A percentile compares a stretch with the other conserved stretches of the same genome.
phyloP scores from a whole-genome alignment of 495 filamentous ascomycete species.

The Diplogelasinospora grovesii region DNA sequence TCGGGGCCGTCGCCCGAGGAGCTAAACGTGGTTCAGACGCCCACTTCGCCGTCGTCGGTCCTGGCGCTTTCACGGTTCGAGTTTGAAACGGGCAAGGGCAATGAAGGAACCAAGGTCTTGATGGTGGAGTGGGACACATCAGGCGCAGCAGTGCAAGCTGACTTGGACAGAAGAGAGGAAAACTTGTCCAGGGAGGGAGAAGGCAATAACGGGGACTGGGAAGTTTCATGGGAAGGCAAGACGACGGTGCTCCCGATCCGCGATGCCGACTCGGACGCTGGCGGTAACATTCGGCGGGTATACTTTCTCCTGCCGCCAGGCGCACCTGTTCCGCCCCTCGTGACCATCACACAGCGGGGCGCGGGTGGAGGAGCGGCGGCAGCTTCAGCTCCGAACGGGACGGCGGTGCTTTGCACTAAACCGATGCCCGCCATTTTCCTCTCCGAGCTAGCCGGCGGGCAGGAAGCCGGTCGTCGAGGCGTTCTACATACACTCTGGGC shows the following conservation, averaged over 20 bases:
- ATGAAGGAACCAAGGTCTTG: constrained; percentile 77
- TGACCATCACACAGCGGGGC: constrained; percentile 53
- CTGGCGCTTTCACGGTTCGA: constrained; percentile 72
- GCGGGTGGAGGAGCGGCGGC: constrained; percentile 17
- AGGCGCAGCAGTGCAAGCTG: constrained; percentile 22
- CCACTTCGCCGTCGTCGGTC: constrained; percentile 33
- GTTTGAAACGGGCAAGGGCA: constrained; percentile 67
- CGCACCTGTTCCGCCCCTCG: constrained; percentile 56
- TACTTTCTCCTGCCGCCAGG: constrained; percentile 70
- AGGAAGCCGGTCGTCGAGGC: constrained; percentile 64
- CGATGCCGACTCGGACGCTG: constrained; percentile 36
- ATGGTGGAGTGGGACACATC: constrained; percentile 80
- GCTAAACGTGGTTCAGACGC: constrained; percentile 31
- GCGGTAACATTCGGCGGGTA: constrained; percentile 45
- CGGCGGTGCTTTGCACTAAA: constrained; percentile 50
- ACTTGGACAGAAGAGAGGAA: constrained; percentile 3
- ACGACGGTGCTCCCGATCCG: constrained; percentile 55
- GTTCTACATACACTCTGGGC: constrained; percentile 81
- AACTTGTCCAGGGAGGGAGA: neutral
- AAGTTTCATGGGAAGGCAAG: constrained; percentile 72
- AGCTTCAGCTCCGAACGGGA: neutral
- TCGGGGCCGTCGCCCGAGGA: constrained; percentile 12
- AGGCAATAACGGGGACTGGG: constrained; percentile 47
- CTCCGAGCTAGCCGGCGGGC: constrained; percentile 56
- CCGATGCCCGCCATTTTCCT: constrained; percentile 78